Evolutionary conservation across 2,329 filamentous ascomycete genomes (phyloP).

Genomic region (Aureobasidium sp.): DNA sequence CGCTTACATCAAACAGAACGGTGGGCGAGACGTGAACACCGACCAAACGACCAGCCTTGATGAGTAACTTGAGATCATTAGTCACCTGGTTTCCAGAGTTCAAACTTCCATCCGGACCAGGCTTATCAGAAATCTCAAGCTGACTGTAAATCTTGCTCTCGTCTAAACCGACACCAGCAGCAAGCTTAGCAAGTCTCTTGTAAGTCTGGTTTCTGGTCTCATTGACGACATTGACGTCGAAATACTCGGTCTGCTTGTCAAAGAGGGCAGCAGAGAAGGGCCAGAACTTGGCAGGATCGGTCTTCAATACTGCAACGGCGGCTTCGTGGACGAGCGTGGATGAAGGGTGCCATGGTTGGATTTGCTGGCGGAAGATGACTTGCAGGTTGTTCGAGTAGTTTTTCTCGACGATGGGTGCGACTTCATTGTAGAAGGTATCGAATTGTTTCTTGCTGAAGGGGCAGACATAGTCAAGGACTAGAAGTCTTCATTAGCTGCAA

Average conservation of each 20-base stretch:
- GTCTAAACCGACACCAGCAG: constrained; percentile 72
- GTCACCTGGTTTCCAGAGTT: constrained; percentile 88
- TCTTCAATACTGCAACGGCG: constrained; percentile 78
- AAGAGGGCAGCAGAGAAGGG: constrained; percentile 77
- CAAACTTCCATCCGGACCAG: constrained; percentile 70
- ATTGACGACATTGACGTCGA: constrained; percentile 85
- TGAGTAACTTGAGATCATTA: constrained; percentile 83
- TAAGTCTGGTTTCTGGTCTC: constrained; percentile 91
- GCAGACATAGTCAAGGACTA: constrained; percentile 91
- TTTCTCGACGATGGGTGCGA: constrained; percentile 70
- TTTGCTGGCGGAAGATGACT: constrained; percentile 89
- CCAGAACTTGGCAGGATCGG: constrained; percentile 81
- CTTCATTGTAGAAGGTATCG: constrained; percentile 71
- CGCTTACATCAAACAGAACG: constrained; percentile 78
- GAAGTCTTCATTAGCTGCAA: background rate
- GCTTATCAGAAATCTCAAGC: constrained; percentile 74
- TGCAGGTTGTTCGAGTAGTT: constrained; percentile 70
- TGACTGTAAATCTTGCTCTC: constrained; percentile 74
- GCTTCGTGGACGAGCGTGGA: constrained; percentile 79
- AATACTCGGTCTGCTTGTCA: constrained; percentile 77
- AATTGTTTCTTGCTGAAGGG: constrained; percentile 76
- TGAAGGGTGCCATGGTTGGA: constrained; percentile 96
- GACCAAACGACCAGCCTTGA: constrained; percentile 72
- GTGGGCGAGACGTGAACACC: constrained; percentile 94
- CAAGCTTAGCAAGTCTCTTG: constrained; percentile 79